Evolutionary conservation across 306 rosid species (phyloP), one percentile per base, ranked within the genome.

Genomic region (Sesbania bispinosa): DNA sequence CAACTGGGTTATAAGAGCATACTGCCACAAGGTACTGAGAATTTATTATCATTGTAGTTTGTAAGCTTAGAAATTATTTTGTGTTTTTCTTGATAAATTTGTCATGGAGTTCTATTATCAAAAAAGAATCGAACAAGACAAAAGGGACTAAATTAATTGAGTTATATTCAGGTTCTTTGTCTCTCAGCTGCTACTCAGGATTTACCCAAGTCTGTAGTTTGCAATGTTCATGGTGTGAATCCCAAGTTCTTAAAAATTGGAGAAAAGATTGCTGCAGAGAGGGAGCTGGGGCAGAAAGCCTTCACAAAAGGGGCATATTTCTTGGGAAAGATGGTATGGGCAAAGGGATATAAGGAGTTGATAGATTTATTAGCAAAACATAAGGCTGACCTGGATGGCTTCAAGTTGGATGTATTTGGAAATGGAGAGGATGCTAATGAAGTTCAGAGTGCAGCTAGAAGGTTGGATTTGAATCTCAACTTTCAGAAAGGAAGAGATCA

Each of bases 281-380:
- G 80, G 85, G 96, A 94, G 82, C 78, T 63, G 41, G 99, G 97
- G 73, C 85, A 89, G 69, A 54, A 85, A 75, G 75, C 90, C 35
- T 94, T 94, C 79, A 86, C 99, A 14, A 86, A 91, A 83, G 97
- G 99, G 27, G 99, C 99, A 59, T 94, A 94, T 85, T 94, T 91
- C 92, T 79, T 94, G 75, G 99, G 99, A 51, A 94, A 94, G 87
- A 91, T 94, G 99, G 97, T 94, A 6, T 94, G 99, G 99, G 97
- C 99, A 29, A 94, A 94, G 85, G 97, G 97, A 50, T 91, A 91
- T 74, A 81, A 82, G 59, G 99, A 94, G 81, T 81, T 94, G 81
- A 86, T 94, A 78, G 90, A 94, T 78, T 81, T 94, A 75, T 80
- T 94, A 73, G 83, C 87, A 38, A 91, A 86, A 71, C 89, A 86